Evolutionary conservation across 148 eudicot species (phyloP).

Genomic region (Fagopyrum tataricum): DNA sequence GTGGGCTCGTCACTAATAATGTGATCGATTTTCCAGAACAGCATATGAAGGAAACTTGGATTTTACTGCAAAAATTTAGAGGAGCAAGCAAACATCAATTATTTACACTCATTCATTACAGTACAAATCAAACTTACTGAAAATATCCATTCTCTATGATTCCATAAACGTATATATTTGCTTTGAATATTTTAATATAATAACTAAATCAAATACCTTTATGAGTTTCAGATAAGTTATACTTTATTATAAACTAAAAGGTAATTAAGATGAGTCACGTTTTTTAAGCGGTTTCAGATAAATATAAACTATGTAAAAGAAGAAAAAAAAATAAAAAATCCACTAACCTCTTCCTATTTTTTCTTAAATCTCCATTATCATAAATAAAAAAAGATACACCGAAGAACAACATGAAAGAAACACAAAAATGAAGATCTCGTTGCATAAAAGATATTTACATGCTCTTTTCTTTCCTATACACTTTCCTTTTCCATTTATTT

Average conservation of each 20-base stretch:
- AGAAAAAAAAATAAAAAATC: no score
- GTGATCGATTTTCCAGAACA: conserved; percentile 2
- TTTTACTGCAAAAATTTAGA: neutral
- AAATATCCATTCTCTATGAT: no score
- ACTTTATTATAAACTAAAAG: no score
- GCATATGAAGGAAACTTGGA: neutral
- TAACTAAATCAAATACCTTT: no score
- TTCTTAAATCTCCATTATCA: neutral
- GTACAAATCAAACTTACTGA: no score
- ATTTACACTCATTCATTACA: neutral
- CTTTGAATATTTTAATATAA: no score
- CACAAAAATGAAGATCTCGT: neutral
- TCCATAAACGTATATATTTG: no score
- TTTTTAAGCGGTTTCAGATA: no score
- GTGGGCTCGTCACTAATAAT: conserved; percentile 1
- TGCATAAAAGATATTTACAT: neutral
- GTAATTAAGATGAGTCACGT: no score
- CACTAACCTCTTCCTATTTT: no score
- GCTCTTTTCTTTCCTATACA: conserved; percentile 8
- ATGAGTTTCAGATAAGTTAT: no score
- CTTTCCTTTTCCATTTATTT: neutral
- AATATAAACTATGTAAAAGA: no score
- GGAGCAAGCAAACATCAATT: neutral
- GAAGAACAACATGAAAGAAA: neutral
- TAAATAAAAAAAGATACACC: neutral